Conservation (phyloP, 495 filamentous ascomycete species). For the Evansstolkia leycettana region DNA sequence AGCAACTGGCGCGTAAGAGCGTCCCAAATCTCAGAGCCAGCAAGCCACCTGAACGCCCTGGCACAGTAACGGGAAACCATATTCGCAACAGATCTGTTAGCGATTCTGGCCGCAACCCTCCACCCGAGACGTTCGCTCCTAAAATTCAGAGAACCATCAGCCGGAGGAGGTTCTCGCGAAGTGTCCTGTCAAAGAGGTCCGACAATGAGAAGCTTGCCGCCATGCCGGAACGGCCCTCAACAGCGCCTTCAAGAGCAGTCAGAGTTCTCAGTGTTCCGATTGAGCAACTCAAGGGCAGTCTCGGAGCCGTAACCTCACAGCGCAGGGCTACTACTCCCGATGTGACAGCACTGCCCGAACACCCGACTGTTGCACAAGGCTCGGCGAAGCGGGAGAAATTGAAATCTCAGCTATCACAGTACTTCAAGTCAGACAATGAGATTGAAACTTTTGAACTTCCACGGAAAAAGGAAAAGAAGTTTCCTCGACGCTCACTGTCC, state of each 20-base stretch:
- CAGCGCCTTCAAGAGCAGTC: slow-evolving; percentile 16
- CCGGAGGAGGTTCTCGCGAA: background rate
- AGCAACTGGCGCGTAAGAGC: slow-evolving; percentile 9
- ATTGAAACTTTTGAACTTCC: slow-evolving; percentile 26
- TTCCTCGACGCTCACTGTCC: slow-evolving; percentile 2
- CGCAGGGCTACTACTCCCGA: slow-evolving; percentile 7
- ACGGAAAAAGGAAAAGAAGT: slow-evolving; percentile 7
- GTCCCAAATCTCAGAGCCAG: slow-evolving; percentile 9
- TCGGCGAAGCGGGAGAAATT: slow-evolving; percentile 14
- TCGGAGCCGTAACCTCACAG: slow-evolving; percentile 9
- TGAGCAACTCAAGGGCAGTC: slow-evolving; percentile 16
- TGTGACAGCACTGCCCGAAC: slow-evolving; percentile 2
- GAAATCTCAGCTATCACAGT: slow-evolving; percentile 27
- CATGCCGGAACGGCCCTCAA: slow-evolving; percentile 11
- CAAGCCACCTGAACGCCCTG: background rate
- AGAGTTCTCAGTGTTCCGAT: slow-evolving; percentile 18
- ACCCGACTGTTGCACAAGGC: slow-evolving; percentile 5
- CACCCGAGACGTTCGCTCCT: background rate
- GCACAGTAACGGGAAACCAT: slow-evolving; percentile 4
- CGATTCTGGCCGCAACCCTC: background rate
- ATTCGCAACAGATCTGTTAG: slow-evolving; percentile 11
- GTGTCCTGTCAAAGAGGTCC: slow-evolving; percentile 8
- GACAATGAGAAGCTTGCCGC: slow-evolving; percentile 8
- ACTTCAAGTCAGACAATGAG: slow-evolving; percentile 28
- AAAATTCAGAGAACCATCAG: background rate